Base-by-base conservation (phyloP, 805 yeast species). In the Saccharomycopsis fermentans region DNA sequence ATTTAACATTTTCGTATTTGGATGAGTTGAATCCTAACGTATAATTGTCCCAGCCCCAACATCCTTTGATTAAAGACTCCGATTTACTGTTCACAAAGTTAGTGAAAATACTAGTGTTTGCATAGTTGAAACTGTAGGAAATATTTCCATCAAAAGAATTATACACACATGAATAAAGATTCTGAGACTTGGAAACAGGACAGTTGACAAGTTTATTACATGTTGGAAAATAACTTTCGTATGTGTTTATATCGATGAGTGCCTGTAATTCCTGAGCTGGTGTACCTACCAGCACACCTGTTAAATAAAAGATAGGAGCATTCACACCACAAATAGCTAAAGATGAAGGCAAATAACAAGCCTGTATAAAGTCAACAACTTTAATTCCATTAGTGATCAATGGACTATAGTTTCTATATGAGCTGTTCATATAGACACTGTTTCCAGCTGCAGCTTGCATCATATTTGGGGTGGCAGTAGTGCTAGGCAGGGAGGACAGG, bases 31-130 rank as follows among this genome's bases (percentile, higher is more conserved):
- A 39, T 6, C 63, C 63, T 16, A 58, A 24, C 2, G 63, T 58
- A 26, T 47, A 48, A 34, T 60, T 60, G 35, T 60, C 63, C 61
- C 61, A 60, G 32, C 59, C 35, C 63, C 63, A 60, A 32, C 63
- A 60, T 32, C 63, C 63, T 14, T 29, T 32, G 17, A 55, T 43
- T 19, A 32, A 24, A 11, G 39, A 39, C 6, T 26, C 35, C 5
- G 61, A 55, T 27, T 56, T 52, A 16, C 61, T 58, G 9, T 40
- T 47, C n/a, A 58, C 57, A 52, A 58, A 58, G 40, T 60, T 60
- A 3, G 60, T 52, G 16, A 24, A 17, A 34, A 34, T 58, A 8
- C 36, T 47, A 11, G 60, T 40, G 39, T 52, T 56, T 19, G 53
- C 61, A 39, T 60, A 60, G 39, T 60, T 60, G 48, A 55, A 60